Evolutionary conservation across 345 rosid species (phyloP), one percentile per base, ranked within the genome.

Genomic region (Passiflora organensis): DNA sequence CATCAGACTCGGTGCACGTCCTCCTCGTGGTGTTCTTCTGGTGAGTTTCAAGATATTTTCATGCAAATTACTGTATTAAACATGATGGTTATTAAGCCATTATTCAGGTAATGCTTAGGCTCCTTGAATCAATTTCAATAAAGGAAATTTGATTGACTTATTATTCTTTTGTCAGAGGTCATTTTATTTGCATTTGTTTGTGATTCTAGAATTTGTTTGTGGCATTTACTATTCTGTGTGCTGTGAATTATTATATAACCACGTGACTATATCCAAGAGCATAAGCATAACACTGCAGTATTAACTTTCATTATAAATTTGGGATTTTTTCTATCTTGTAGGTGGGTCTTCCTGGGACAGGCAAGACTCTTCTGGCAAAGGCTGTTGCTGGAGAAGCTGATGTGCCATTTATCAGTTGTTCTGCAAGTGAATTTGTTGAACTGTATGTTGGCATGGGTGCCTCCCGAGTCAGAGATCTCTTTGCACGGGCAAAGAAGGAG

Each of bases 381-480:
- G 96, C 95, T 28, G 94, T 91, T 34, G 96, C 98, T 37, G 94
- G 98, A 59, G 96, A 91, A 76, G 91, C 98, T 42, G 93, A 91
- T 20, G 98, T 91, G 55, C 96, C 93, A 22, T 91, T 91, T 60
- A 84, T 91, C 51, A 91, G 96, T 72, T 91, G 96, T 70, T 86
- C 96, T 2, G 98, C 96, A 37, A 91, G 96, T 64, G 98, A 91
- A 78, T 91, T 91, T 62, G 93, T 91, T 4, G 95, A 91, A 77
- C 64, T 91, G 58, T 88, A 88, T 67, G 94, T 91, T 61, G 99
- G 97, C 53, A 89, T 89, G 97, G 97, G 99, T n/a, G 99, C 97
- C 23, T 94, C 97, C 47, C 95, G 95, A 43, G 99, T 89, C 56
- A 79, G 99, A 71, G 99, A 87, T 69, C 89, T 93, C 32, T 93